These are phyloP conservation scores for Sporisorium reilianum DNA, from an alignment of 1,284 basidiomycete species.

Conservation along the genomic window DNA sequence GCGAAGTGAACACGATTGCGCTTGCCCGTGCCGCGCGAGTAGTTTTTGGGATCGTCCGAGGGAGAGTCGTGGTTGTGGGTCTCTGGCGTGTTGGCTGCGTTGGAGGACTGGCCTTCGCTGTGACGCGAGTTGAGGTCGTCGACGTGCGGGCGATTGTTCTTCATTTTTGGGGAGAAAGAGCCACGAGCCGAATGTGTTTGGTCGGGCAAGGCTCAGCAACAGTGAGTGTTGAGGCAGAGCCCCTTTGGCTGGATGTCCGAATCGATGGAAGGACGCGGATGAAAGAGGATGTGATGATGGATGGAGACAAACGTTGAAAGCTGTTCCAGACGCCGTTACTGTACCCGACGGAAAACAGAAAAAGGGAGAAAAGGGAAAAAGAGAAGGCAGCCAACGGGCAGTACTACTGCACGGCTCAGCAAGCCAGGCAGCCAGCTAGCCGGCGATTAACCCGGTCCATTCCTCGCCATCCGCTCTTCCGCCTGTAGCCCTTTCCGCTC, in stretches of 20 bases:
- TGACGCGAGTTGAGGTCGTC: constrained; percentile 27
- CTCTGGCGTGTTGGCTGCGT: constrained; percentile 36
- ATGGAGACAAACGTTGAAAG: not conserved
- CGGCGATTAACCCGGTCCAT: not conserved
- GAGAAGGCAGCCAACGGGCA: not conserved
- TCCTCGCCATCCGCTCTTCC: not conserved
- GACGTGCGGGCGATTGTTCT: constrained; percentile 16
- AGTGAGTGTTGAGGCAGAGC: constrained; percentile 1
- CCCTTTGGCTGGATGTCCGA: not conserved
- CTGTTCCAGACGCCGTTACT: too few species aligned
- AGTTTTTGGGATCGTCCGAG: constrained; percentile 29
- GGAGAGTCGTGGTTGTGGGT: constrained; percentile 25
- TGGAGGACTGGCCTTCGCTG: constrained; percentile 34
- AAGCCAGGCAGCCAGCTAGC: too few species aligned
- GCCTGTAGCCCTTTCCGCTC: not conserved
- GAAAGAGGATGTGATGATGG: not conserved
- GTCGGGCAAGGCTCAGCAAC: not conserved
- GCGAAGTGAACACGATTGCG: constrained; percentile 63
- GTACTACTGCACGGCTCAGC: too few species aligned
- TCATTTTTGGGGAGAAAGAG: constrained; percentile 19
- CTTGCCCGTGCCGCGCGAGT: constrained; percentile 42
- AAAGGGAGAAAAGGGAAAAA: not conserved
- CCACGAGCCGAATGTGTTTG: not conserved
- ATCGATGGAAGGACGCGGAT: not conserved
- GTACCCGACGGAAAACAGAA: not conserved